These are phyloP conservation scores for Aspergillus homomorphus DNA, from an alignment of 495 filamentous ascomycete species.

Conservation along the genomic window DNA sequence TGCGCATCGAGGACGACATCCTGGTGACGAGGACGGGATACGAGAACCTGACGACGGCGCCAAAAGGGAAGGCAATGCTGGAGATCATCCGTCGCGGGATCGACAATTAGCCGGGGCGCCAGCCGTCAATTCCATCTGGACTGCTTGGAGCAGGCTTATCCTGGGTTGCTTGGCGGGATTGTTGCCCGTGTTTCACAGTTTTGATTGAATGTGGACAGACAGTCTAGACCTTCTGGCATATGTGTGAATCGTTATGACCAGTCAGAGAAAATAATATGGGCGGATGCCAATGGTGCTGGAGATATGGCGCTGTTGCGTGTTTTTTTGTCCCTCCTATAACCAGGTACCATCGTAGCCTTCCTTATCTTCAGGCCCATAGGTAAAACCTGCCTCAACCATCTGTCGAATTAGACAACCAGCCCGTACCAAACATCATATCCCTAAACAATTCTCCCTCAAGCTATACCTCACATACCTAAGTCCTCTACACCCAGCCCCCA, in stretches of 20 bases:
- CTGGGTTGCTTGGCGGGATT: not conserved
- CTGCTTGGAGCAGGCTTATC: not conserved
- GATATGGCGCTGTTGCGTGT: too few relatives aligned
- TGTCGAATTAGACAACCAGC: too few relatives aligned
- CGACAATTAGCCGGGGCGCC: slow-evolving; percentile 9
- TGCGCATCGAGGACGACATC: slow-evolving; percentile 90
- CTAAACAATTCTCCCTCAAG: too few relatives aligned
- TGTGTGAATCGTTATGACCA: not conserved
- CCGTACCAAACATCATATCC: too few relatives aligned
- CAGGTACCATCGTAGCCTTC: too few relatives aligned
- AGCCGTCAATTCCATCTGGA: not conserved
- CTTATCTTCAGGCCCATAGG: too few relatives aligned
- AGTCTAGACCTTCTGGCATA: not conserved
- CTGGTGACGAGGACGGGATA: slow-evolving; percentile 72
- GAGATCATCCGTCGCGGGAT: slow-evolving; percentile 49
- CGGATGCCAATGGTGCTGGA: not conserved
- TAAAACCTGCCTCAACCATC: too few relatives aligned
- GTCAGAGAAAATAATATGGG: not conserved
- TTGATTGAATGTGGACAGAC: too few relatives aligned
- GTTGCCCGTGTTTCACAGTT: not conserved
- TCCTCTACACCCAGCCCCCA: too few relatives aligned
- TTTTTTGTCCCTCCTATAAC: too few relatives aligned
- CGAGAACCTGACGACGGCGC: slow-evolving; percentile 81
- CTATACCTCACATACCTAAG: too few relatives aligned
- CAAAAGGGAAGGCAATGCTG: slow-evolving; percentile 70